Evolutionary conservation across 805 yeast species (phyloP).

Genomic region (Phaffomyces antillensis): DNA sequence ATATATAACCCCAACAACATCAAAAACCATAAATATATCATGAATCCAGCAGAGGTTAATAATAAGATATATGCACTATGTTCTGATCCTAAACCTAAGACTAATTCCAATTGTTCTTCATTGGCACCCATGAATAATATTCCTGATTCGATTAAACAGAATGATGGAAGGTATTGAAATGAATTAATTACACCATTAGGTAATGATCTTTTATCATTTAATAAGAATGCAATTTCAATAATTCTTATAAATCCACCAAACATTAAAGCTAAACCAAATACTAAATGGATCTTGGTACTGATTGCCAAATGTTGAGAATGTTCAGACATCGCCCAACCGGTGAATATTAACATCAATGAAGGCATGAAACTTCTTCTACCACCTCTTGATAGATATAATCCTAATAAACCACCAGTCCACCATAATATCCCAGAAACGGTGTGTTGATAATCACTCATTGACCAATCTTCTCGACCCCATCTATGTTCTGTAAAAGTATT

Average conservation of each 20-base stretch:
- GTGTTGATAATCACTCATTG: conserved; percentile 90
- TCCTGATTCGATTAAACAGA: conserved; percentile 73
- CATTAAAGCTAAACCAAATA: conserved; percentile 80
- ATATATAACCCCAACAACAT: conserved; percentile 54
- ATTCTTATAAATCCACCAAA: conserved; percentile 71
- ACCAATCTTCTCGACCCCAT: conserved; percentile 92
- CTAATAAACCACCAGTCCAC: conserved; percentile 92
- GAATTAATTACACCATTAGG: conserved; percentile 42
- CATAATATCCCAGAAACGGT: conserved; percentile 95
- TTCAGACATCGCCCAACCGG: conserved; percentile 93
- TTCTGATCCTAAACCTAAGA: conserved; percentile 70
- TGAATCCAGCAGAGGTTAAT: conserved; percentile 63
- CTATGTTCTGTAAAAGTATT: conserved; percentile 95
- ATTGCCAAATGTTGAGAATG: conserved; percentile 72
- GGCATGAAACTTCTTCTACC: conserved; percentile 73
- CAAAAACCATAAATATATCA: conserved; percentile 61
- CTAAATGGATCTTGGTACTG: conserved; percentile 80
- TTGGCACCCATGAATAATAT: conserved; percentile 85
- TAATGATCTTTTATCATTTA: conserved; percentile 48
- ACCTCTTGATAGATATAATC: conserved; percentile 66
- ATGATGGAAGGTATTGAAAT: conserved; percentile 84
- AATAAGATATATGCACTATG: conserved; percentile 77
- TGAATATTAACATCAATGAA: conserved; percentile 70
- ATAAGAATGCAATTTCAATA: conserved; percentile 71
- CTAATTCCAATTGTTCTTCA: conserved; percentile 76